Base-by-base conservation (phyloP, 495 filamentous ascomycete genomes). In the Neohortaea acidophila region DNA sequence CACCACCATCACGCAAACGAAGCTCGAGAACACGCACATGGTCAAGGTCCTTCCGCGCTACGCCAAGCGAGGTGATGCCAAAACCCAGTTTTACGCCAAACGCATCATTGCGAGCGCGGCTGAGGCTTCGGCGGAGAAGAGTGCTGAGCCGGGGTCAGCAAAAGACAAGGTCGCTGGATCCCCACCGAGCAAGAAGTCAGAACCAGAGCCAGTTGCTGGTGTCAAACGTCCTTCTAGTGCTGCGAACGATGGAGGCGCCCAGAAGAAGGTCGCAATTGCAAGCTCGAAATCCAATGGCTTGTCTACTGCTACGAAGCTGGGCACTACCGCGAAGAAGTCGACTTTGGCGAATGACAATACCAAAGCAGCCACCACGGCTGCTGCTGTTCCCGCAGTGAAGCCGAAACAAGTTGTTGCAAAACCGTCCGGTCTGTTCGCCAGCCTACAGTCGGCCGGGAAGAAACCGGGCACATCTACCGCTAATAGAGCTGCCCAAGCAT, bases 1-100 rank as follows among this genome's bases (percentile, higher is more conserved):
- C 48, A 64, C 70, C 8, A 79, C 67, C 2, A 65, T 81, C 55
- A 73, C 72, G 36, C 68, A 70, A 37, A 69, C 72, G 14, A 47
- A 73, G 4, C 61, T 81, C 15, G 65, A 72, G 36, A 75, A 69
- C 40, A 72, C 73, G 14, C 86, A 85, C 47, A 61, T 89, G 26
- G 63, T 70, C 21, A 75, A 72, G 38, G 55, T 79, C 10, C 56
- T 75, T 2, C 68, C 70, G 3, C 69, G 72, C 33, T 72, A 80
- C 30, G 59, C 68, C 18, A 81, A 79, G 53, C 72, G 72, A 40
- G 78, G 81, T 3, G 73, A 77, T 38, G 68, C 69, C 3, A 61
- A 72, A 24, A 69, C 68, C 3, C 77, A 75, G 43, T 59, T 51
- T 6, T 57, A 72, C 13, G 67, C 69, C 1, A 70, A 79, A 51